Percentiles rank a stretch among this genome's conserved stretches.
These are phyloP conservation scores for Candida dajiaensis DNA, from an alignment of 805 yeast genomes.

Conservation along the genomic window DNA sequence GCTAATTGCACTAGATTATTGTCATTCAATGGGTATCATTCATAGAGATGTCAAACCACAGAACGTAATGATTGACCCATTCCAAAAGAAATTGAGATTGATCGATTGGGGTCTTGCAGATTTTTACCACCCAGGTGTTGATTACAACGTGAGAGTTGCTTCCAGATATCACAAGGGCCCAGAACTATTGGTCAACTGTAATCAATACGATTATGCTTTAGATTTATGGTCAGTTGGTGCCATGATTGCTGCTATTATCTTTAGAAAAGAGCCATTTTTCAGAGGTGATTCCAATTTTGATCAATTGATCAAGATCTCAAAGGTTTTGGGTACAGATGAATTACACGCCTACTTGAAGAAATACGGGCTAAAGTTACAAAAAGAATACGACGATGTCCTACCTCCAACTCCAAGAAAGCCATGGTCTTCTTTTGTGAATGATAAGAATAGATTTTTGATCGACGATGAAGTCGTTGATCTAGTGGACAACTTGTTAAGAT, in stretches of 20 bases:
- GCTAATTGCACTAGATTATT: conserved; percentile 77
- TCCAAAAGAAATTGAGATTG: conserved; percentile 59
- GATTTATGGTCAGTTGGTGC: conserved; percentile 96
- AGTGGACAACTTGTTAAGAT: conserved; percentile 70
- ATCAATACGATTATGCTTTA: conserved; percentile 84
- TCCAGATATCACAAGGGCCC: conserved; percentile 93
- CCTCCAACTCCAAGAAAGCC: conserved; percentile 72
- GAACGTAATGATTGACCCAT: conserved; percentile 90
- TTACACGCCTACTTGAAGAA: conserved; percentile 61
- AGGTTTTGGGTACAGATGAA: conserved; percentile 83
- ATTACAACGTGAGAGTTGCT: conserved; percentile 90
- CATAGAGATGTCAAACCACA: conserved; percentile 96
- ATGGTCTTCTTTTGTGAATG: conserved; percentile 76
- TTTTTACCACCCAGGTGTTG: conserved; percentile 83
- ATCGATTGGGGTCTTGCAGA: conserved; percentile 98
- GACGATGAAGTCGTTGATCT: conserved; percentile 73
- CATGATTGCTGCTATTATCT: conserved; percentile 84
- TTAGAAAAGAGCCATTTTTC: conserved; percentile 88
- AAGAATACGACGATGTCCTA: conserved; percentile 71
- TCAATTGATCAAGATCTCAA: conserved; percentile 83
- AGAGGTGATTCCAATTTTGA: conserved; percentile 88
- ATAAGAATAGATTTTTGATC: conserved; percentile 61
- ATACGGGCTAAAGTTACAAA: conserved; percentile 64
- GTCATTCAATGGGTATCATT: conserved; percentile 94
- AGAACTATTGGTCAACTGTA: conserved; percentile 78